Evolutionary conservation across 2,329 filamentous ascomycete genomes (phyloP).

Genomic region (Diaporthe vexans): DNA sequence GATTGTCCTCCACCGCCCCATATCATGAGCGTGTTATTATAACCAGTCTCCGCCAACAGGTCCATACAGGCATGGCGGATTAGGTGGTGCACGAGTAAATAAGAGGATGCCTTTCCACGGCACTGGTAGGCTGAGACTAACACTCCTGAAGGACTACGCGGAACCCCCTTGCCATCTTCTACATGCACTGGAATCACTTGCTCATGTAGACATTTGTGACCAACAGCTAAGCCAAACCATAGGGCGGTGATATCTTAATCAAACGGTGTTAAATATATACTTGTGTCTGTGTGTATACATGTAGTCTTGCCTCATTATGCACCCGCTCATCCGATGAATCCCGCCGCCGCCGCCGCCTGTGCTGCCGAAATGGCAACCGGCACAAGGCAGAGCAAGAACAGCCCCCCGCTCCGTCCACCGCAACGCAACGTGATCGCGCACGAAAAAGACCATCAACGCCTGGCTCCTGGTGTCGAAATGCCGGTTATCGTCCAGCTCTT

Average conservation of each 20-base stretch:
- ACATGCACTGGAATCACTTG: neutral
- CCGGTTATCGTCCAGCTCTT: conserved; percentile 16
- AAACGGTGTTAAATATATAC: conserved; percentile 16
- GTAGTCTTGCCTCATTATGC: conserved; percentile 5
- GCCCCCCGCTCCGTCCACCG: neutral
- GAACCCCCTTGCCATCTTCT: neutral
- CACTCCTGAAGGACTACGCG: neutral
- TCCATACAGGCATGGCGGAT: neutral
- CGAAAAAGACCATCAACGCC: conserved; percentile 38
- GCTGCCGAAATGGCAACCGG: neutral
- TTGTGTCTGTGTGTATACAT: neutral
- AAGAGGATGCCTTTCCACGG: neutral
- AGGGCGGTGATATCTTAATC: conserved; percentile 2
- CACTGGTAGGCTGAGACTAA: neutral
- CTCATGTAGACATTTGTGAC: conserved; percentile 13
- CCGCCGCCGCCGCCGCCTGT: neutral
- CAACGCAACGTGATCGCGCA: neutral
- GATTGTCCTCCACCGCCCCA: too few species aligned
- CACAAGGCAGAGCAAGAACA: neutral
- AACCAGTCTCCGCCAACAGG: neutral
- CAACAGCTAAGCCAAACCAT: conserved; percentile 28
- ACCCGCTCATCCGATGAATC: conserved; percentile 6
- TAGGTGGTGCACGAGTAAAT: neutral
- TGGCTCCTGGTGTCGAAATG: conserved; percentile 35
- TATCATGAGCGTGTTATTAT: neutral